Percentiles rank a stretch among this genome's conserved stretches.
phyloP scores from a whole-genome alignment of 2,329 filamentous ascomycete species.

The Venturia effusa region DNA sequence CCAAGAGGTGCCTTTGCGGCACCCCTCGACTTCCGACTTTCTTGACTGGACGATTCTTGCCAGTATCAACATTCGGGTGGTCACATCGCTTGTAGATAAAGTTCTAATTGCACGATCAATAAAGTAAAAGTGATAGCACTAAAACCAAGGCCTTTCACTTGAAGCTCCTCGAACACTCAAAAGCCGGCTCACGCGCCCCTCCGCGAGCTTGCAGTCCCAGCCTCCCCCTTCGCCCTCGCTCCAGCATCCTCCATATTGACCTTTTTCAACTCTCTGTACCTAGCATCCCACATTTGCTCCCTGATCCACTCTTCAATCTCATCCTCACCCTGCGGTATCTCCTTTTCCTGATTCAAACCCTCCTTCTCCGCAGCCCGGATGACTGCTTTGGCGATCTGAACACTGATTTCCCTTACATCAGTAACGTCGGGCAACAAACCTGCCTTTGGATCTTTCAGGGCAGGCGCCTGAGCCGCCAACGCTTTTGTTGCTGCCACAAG shows the following conservation, averaged over 20 bases:
- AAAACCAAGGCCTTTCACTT: too few species aligned
- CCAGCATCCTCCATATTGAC: conserved; percentile 29
- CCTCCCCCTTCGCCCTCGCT: conserved; percentile 7
- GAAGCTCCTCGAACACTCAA: too few species aligned
- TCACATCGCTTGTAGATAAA: too few species aligned
- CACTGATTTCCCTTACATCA: conserved; percentile 63
- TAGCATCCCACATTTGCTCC: conserved; percentile 71
- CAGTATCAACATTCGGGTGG: too few species aligned
- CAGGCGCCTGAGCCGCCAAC: conserved; percentile 61
- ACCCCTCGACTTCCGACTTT: too few species aligned
- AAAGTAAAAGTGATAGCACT: too few species aligned
- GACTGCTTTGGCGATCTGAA: conserved; percentile 65
- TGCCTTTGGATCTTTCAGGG: conserved; percentile 49
- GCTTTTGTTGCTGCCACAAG: conserved; percentile 69
- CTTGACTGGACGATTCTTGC: too few species aligned
- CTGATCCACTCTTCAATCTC: conserved; percentile 60
- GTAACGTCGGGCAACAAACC: conserved; percentile 68
- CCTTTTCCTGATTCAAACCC: conserved; percentile 51
- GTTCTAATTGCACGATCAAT: too few species aligned
- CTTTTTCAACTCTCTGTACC: conserved; percentile 52
- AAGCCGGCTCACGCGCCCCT: not conserved
- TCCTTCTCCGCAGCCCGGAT: conserved; percentile 62
- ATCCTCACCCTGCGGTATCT: conserved; percentile 48
- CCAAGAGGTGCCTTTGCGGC: too few species aligned
- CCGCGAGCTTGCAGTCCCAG: not conserved